Evolutionary conservation across 352 stramenopile genomes (phyloP), one percentile per base, ranked within the genome.

Genomic region (Thraustotheca clavata): DNA sequence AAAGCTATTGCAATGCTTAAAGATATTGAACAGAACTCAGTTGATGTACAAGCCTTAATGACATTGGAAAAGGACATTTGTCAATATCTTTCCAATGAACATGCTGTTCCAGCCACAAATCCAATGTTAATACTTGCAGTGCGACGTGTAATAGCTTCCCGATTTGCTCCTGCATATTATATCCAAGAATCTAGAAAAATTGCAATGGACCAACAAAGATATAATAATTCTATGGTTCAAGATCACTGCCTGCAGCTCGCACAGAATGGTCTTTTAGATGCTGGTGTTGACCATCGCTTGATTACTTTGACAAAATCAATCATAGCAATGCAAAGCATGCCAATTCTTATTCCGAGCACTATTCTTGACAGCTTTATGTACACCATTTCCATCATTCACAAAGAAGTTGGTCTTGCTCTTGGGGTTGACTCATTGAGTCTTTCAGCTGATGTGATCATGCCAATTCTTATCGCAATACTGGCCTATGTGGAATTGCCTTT

Each of bases 401-500:
- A 61, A 11, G 83, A 91, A 68, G 73, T 83, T 22, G 76, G 73
- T 41, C 67, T 73, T 20, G 62, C 67, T 12, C 62, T 91, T 35
- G 69, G 66, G 22, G 67, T 88, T 14, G 59, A 78, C 31, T 73
- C 14, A 8, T 69, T 68, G 47, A 81, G 70, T 65, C 81, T 91
- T 38, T 93, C 83, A 52, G 83, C 83, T 0, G 83, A 93, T 67
- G 75, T 93, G 52, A 62, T 93, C 34, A 68, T 93, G 35, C 83
- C 83, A 22, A 62, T 90, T 52, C 69, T 93, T 24, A 80, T 93
- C 52, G 87, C 79, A 57, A 74, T 91, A 60, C 62, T 93, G 24
- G 85, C 80, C 49, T 77, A 79, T 52, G 74, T 72, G 20, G 74
- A 91, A 24, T 66, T 90, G 52, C 79, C 80, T 33, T 80, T 89